Percentiles rank a stretch among this genome's conserved stretches.
These are phyloP conservation scores for Saururus chinensis DNA, from an alignment of 164 flowering plant species.

Conservation along the genomic window DNA sequence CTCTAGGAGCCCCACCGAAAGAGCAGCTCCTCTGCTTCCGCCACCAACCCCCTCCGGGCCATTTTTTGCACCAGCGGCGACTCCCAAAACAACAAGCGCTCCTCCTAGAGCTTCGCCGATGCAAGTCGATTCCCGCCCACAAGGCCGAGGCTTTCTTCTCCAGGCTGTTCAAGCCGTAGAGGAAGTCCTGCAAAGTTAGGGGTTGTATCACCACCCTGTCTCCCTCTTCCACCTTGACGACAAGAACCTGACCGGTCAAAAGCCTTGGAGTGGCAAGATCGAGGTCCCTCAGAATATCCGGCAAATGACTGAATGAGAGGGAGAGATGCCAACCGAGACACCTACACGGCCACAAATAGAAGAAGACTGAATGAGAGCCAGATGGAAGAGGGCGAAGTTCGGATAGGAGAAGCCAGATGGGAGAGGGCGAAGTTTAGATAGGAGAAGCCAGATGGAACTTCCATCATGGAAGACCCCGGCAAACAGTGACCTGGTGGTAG, in stretches of 20 bases:
- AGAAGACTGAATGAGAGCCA: too few relatives aligned
- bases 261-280: conserved; percentile 7
- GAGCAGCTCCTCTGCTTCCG: background rate
- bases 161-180: conserved; percentile 60
- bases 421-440: too few relatives aligned
- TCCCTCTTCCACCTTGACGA: conserved; percentile 55
- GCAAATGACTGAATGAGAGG: too few relatives aligned
- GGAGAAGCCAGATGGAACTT: too few relatives aligned
- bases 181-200: conserved; percentile 82
- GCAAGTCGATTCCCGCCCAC: conserved; percentile 61
- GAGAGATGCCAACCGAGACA: too few relatives aligned
- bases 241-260: conserved; percentile 16
- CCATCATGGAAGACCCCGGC: too few relatives aligned
- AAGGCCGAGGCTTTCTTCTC: conserved; percentile 50
- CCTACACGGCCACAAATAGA: too few relatives aligned
- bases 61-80: conserved; percentile 6
- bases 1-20: conserved; percentile 8
- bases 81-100: conserved; percentile 3
- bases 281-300: too few relatives aligned
- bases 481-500: too few relatives aligned
- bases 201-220: conserved; percentile 49
- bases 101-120: conserved; percentile 55
- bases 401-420: too few relatives aligned
- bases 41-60: conserved; percentile 5
- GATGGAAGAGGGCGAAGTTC: too few relatives aligned